These are phyloP conservation scores for Podospora pseudocomata DNA, from an alignment of 495 filamentous ascomycete species.

Conservation along the genomic window DNA sequence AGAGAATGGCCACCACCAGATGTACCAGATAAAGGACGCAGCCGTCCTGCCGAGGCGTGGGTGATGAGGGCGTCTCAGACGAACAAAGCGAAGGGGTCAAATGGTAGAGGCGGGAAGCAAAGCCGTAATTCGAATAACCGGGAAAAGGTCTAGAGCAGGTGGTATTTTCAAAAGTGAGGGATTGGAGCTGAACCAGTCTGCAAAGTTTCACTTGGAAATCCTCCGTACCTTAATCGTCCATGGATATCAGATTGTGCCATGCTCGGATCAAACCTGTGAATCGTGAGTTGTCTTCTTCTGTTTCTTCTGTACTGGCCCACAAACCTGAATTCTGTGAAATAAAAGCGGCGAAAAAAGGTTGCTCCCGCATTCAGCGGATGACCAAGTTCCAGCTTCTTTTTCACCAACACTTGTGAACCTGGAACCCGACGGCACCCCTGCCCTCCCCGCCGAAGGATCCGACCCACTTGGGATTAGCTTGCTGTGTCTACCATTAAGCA, in stretches of 20 bases:
- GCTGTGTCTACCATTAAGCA: neutral
- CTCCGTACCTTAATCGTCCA: slow-evolving; percentile 1
- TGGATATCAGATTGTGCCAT: neutral
- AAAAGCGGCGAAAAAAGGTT: neutral
- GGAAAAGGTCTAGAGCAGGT: neutral
- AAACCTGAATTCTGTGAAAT: neutral
- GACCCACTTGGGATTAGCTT: slow-evolving; percentile 3
- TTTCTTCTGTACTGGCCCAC: neutral
- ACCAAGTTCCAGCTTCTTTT: slow-evolving; percentile 2
- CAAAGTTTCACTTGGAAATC: slow-evolving; percentile 9
- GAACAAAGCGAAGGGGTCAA: slow-evolving; percentile 3
- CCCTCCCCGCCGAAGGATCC: neutral
- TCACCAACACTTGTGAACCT: slow-evolving; percentile 1
- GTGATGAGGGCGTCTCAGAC: neutral
- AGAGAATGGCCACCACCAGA: too few species aligned
- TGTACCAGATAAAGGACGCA: neutral
- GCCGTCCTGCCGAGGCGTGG: neutral
- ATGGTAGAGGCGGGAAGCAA: slow-evolving; percentile 1
- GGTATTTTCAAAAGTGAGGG: neutral
- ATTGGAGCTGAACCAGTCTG: slow-evolving; percentile 4
- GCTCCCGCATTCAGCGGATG: neutral
- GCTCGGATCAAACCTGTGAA: neutral
- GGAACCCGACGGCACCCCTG: neutral
- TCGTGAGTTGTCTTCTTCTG: too few species aligned
- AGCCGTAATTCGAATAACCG: neutral